Percentiles rank a stretch among this genome's conserved stretches.
phyloP scores from a whole-genome alignment of 768 basidiomycete genomes.

The Russula ochroleuca region DNA sequence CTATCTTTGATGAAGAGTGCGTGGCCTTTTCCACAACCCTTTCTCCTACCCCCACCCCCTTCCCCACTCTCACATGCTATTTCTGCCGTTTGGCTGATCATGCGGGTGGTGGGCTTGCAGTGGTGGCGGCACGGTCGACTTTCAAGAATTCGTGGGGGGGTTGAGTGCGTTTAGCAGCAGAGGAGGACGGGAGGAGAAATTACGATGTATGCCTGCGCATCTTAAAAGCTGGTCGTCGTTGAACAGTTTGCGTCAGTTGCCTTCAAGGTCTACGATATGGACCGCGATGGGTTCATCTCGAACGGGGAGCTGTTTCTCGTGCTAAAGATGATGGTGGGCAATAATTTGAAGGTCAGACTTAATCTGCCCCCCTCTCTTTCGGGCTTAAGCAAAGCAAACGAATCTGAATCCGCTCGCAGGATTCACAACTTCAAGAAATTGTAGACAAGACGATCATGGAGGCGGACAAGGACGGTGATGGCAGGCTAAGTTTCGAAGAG shows the following conservation, averaged over 20 bases:
- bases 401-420: slow-evolving; percentile 44
- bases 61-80: background rate
- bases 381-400: background rate
- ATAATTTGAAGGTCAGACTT: slow-evolving; percentile 81
- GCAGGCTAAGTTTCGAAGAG: slow-evolving; percentile 95
- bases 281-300: slow-evolving; percentile 95
- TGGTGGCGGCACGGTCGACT: slow-evolving; percentile 97
- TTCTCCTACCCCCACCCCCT: background rate
- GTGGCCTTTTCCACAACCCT: background rate
- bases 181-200: slow-evolving; percentile 94
- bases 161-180: slow-evolving; percentile 96
- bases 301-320: slow-evolving; percentile 98
- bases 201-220: slow-evolving; percentile 58
- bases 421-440: slow-evolving; percentile 98
- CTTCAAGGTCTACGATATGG: slow-evolving; percentile 99
- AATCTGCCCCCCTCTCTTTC: background rate
- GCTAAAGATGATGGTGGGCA: slow-evolving; percentile 99
- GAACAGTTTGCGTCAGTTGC: slow-evolving; percentile 57
- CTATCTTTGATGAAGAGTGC: slow-evolving; percentile 99
- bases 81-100: background rate
- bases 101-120: slow-evolving; percentile 40
- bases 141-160: slow-evolving; percentile 98
- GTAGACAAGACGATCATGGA: slow-evolving; percentile 99
- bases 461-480: slow-evolving; percentile 96
- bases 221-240: background rate